Percentiles rank a stretch among this genome's conserved stretches.
phyloP scores from a whole-genome alignment of 495 filamentous ascomycete species.

The Penicillium parvum region DNA sequence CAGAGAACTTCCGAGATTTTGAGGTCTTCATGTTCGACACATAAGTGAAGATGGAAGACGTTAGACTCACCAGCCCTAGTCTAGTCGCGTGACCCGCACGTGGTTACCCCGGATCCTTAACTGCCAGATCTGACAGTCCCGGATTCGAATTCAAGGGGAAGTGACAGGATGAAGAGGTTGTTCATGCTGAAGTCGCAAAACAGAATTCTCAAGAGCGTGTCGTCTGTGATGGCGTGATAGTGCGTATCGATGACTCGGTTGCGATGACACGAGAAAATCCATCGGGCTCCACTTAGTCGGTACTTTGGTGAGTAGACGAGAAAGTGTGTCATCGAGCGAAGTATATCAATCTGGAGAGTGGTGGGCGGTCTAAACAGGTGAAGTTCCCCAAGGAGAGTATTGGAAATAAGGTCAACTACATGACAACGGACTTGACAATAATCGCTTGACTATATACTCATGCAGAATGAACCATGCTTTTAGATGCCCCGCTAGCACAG shows the following conservation, averaged over 20 bases:
- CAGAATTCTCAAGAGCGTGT: neutral
- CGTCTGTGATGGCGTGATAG: slow-evolving; percentile 21
- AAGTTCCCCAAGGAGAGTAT: too few species aligned
- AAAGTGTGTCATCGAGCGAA: too few species aligned
- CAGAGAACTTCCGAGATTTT: too few species aligned
- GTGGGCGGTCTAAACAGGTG: too few species aligned
- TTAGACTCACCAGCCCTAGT: slow-evolving; percentile 3
- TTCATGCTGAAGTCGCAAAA: neutral
- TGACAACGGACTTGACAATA: too few species aligned
- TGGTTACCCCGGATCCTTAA: slow-evolving; percentile 9
- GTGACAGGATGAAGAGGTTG: neutral
- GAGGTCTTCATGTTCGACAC: too few species aligned
- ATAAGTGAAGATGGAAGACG: neutral
- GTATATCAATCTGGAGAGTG: too few species aligned
- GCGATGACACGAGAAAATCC: slow-evolving; percentile 12
- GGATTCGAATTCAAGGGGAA: neutral
- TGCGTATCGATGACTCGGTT: slow-evolving; percentile 9
- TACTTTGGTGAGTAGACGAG: neutral
- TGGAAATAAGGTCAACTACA: too few species aligned
- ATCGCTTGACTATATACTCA: slow-evolving; percentile 10
- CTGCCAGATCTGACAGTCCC: neutral
- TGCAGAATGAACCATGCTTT: slow-evolving; percentile 17
- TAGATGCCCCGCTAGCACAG: slow-evolving; percentile 15
- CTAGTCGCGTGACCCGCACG: slow-evolving; percentile 18
- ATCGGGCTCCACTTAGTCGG: slow-evolving; percentile 4